Base-by-base conservation (phyloP, 352 stramenopile genomes). In the Globisporangium carolinianum region DNA sequence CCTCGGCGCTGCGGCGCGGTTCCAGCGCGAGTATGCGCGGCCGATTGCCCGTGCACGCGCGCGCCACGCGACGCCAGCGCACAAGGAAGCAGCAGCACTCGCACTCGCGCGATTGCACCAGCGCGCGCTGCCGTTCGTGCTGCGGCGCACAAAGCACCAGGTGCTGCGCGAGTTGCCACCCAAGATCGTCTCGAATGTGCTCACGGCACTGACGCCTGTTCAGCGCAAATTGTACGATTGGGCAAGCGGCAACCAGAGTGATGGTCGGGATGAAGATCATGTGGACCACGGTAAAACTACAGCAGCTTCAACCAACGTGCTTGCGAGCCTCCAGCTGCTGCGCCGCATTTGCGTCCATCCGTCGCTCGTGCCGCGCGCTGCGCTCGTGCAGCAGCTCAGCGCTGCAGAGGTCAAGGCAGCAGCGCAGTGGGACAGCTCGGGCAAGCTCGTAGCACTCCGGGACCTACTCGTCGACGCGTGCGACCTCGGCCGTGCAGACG, bases 121-220 rank as follows among this genome's bases (percentile, higher is more conserved):
- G 57, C 89, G 97, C 54, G 85, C 98, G n/a, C 68, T 98, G 41
- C 97, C 97, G 35, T 99, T 99, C 69, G 88, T 99, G 45, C 67
- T 99, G 48, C 79, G 97, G 37, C 79, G 97, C 54, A 97, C 94
- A n/a, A 99, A 99, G 70, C 73, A 86, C 17, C 70, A 97, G 64
- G 97, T 99, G 43, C 78, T 99, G 36, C 82, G 82, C 42, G 97
- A 99, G 51, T 71, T 99, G 35, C 97, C 97, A 39, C 91, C 96
- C 18, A 99, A 99, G 76, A 98, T 96, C 52, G 91, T 99, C 43
- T 96, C 91, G 7, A 96, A 98, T 60, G 71, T 99, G 50, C 63
- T 93, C 36, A 83, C 96, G 54, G 66, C 82, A 11, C 76, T 99
- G 18, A 93, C 89, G n/a, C 59, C 76, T 6, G 45, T 94, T 38